Conservation (phyloP, 495 filamentous ascomycete species). For the Penicillium flavigenum region DNA sequence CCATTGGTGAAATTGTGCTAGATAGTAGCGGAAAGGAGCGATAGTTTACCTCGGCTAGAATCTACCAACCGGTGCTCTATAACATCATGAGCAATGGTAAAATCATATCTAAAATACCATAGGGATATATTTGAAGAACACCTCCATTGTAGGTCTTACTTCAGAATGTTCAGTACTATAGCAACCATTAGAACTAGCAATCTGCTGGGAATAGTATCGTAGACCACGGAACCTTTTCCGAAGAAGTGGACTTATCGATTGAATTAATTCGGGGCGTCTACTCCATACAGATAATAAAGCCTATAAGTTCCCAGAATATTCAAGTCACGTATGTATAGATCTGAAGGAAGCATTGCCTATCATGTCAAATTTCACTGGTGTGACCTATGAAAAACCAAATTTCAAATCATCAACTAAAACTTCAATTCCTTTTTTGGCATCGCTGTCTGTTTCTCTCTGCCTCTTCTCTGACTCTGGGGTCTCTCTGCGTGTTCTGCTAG, state of each 20-base stretch:
- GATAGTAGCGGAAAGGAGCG: neutral
- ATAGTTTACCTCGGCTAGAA: constrained; percentile 2
- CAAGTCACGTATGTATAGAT: too few species aligned
- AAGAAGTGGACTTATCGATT: neutral
- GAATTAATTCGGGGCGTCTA: neutral
- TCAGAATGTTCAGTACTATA: neutral
- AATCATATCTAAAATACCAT: neutral
- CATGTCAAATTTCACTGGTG: too few species aligned
- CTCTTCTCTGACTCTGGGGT: too few species aligned
- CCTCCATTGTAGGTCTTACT: neutral
- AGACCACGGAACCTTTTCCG: neutral
- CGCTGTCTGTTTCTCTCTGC: too few species aligned
- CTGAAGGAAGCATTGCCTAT: neutral
- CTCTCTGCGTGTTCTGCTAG: too few species aligned
- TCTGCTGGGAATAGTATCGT: neutral
- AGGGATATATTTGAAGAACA: neutral
- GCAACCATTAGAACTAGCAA: neutral
- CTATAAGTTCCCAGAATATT: too few species aligned
- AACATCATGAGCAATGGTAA: neutral
- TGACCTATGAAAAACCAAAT: too few species aligned
- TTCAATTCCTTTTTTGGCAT: too few species aligned
- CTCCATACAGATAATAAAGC: too few species aligned
- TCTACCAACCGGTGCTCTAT: neutral
- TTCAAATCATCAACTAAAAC: too few species aligned
- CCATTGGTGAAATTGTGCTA: neutral